These are phyloP conservation scores for Saururus chinensis DNA, from an alignment of 164 flowering plant genomes.

Conservation along the genomic window DNA sequence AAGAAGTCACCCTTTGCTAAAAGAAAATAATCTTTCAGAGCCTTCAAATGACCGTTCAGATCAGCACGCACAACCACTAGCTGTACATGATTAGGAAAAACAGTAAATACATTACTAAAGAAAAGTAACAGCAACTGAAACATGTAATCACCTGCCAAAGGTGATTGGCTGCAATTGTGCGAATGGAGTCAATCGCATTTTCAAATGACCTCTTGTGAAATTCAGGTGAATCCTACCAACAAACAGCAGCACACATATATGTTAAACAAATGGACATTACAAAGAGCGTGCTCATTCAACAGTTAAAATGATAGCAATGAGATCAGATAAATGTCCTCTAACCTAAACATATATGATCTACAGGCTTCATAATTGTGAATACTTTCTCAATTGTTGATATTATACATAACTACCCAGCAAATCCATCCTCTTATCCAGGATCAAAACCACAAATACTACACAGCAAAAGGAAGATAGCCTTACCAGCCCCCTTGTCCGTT, in stretches of 20 bases:
- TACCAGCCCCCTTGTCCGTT: too few relatives aligned
- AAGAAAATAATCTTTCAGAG: slow-evolving; percentile 94
- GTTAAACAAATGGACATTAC: neutral
- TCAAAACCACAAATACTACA: neutral
- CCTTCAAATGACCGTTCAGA: slow-evolving; percentile 89
- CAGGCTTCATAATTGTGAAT: too few relatives aligned
- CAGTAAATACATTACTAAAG: slow-evolving; percentile 5
- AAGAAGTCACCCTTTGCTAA: slow-evolving; percentile 96
- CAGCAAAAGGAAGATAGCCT: neutral
- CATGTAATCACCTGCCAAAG: slow-evolving; percentile 87
- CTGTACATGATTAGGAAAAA: slow-evolving; percentile 34
- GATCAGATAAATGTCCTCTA: too few relatives aligned
- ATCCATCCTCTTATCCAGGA: neutral
- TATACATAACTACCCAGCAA: neutral
- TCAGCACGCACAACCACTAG: slow-evolving; percentile 98
- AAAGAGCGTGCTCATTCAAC: neutral
- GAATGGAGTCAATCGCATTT: slow-evolving; percentile 62
- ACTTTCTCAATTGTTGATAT: too few relatives aligned
- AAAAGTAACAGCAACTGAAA: slow-evolving; percentile 5
- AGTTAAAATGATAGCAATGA: neutral
- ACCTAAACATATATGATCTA: too few relatives aligned
- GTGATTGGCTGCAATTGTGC: slow-evolving; percentile 86
- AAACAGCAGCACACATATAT: slow-evolving; percentile 5
- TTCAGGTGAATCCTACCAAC: slow-evolving; percentile 74
- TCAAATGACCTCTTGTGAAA: slow-evolving; percentile 96